Conservation (phyloP, 768 basidiomycete genomes). For the Mycena kentingensis region DNA sequence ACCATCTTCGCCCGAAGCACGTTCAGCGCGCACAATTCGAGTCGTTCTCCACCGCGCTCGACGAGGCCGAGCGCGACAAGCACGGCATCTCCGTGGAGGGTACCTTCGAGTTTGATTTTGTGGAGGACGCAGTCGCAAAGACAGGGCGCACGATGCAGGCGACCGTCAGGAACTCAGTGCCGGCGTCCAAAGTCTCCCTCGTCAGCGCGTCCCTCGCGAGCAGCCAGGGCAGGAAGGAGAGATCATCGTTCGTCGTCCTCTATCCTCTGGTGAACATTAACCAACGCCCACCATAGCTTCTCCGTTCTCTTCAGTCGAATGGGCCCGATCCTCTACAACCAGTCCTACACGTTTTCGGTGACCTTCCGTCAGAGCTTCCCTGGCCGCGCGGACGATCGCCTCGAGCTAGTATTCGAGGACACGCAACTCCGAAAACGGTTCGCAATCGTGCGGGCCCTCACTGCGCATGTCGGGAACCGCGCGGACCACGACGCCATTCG, state of each 20-base stretch:
- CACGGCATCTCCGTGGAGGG: slow-evolving; percentile 49
- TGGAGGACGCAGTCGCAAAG: slow-evolving; percentile 40
- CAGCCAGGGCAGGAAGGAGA: slow-evolving; percentile 26
- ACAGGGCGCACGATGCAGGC: slow-evolving; percentile 23
- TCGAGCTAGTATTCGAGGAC: slow-evolving; percentile 57
- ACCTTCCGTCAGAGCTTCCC: slow-evolving; percentile 36
- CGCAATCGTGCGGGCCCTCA: slow-evolving; percentile 48
- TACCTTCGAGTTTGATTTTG: slow-evolving; percentile 51
- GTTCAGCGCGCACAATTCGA: slow-evolving; percentile 39
- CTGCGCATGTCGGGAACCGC: slow-evolving; percentile 47
- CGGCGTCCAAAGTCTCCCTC: slow-evolving; percentile 32
- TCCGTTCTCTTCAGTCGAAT: slow-evolving; percentile 23
- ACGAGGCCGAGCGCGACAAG: slow-evolving; percentile 58
- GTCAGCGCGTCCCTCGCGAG: slow-evolving; percentile 33
- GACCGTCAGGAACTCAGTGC: slow-evolving; percentile 32
- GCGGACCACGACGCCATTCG: slow-evolving; percentile 47
- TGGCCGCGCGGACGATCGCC: slow-evolving; percentile 55
- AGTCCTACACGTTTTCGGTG: slow-evolving; percentile 33
- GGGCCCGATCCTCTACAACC: slow-evolving; percentile 25
- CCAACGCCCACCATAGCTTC: slow-evolving; percentile 25
- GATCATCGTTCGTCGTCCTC: slow-evolving; percentile 28
- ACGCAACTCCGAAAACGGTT: slow-evolving; percentile 44
- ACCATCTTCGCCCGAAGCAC: slow-evolving; percentile 36
- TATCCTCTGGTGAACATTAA: neutral
- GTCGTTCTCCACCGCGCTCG: slow-evolving; percentile 43